Percentiles rank a stretch among this genome's conserved stretches.
Evolutionary conservation across 495 filamentous ascomycete species (phyloP).

Genomic region (Xeromyces bisporus): DNA sequence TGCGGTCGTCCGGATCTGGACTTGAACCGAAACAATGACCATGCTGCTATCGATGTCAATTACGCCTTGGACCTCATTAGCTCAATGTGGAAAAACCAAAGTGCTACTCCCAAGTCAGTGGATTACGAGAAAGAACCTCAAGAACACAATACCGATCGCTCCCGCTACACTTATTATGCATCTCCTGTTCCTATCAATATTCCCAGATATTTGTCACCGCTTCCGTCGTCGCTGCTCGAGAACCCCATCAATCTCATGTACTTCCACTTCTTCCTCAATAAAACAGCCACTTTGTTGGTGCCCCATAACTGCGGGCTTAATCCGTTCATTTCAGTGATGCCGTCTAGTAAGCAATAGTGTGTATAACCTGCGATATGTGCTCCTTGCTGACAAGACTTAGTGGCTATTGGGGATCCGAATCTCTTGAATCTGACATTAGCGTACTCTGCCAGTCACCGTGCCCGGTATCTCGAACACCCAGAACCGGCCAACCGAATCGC

Average conservation of each 20-base stretch:
- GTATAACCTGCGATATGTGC: neutral
- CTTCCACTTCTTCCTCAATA: slow-evolving; percentile 65
- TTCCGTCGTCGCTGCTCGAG: slow-evolving; percentile 46
- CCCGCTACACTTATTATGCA: slow-evolving; percentile 42
- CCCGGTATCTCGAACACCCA: slow-evolving; percentile 52
- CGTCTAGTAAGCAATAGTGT: slow-evolving; percentile 44
- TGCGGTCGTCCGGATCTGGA: slow-evolving; percentile 52
- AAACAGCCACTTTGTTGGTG: slow-evolving; percentile 58
- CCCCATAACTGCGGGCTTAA: slow-evolving; percentile 63
- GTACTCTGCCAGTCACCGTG: slow-evolving; percentile 69
- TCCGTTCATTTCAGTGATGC: slow-evolving; percentile 54
- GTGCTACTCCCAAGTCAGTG: slow-evolving; percentile 4
- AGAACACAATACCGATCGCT: slow-evolving; percentile 4
- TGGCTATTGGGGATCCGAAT: slow-evolving; percentile 50
- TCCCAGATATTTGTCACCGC: slow-evolving; percentile 44
- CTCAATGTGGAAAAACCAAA: slow-evolving; percentile 5
- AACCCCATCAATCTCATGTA: slow-evolving; percentile 69
- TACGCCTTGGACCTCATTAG: slow-evolving; percentile 18
- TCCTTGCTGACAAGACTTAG: slow-evolving; percentile 16
- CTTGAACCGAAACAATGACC: slow-evolving; percentile 52
- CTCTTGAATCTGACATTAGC: slow-evolving; percentile 65
- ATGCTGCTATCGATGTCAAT: slow-evolving; percentile 32
- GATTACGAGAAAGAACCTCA: slow-evolving; percentile 4
- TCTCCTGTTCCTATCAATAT: slow-evolving; percentile 52
- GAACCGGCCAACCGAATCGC: slow-evolving; percentile 69